phyloP scores from a whole-genome alignment of 139 green algal species.

The Gonium pectorale region DNA sequence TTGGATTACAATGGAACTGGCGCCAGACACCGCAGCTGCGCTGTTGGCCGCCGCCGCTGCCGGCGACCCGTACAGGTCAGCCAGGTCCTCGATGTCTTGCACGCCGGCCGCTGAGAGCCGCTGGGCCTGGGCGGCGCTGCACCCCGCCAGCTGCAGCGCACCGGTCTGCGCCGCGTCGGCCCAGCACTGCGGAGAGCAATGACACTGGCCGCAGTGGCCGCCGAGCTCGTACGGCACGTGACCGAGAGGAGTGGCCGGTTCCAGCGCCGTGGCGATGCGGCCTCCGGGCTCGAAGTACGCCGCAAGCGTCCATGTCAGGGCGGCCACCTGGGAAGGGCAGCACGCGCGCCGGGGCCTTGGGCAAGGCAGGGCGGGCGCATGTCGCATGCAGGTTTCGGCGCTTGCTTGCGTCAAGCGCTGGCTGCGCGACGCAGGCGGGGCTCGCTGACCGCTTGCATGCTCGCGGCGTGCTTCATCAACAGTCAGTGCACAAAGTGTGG shows the following conservation, averaged over 20 bases:
- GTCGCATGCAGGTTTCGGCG: no score
- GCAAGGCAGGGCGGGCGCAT: no score
- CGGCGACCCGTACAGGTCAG: neutral
- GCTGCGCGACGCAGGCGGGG: no score
- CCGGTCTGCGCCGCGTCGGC: neutral
- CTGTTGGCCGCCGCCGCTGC: no score
- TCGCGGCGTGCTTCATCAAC: no score
- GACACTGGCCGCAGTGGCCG: neutral
- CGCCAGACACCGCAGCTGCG: no score
- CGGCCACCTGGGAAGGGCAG: neutral
- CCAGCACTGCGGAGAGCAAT: neutral
- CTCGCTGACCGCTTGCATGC: no score
- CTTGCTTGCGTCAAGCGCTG: no score
- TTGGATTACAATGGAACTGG: no score
- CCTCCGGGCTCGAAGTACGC: neutral
- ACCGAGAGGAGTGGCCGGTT: neutral
- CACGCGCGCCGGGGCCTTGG: no score
- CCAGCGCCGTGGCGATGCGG: neutral
- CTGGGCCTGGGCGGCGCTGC: neutral
- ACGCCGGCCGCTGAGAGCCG: conserved; percentile 3
- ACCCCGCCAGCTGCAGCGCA: conserved; percentile 10
- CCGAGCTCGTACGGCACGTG: conserved; percentile 17
- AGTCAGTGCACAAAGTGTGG: no score
- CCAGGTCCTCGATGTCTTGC: conserved; percentile 15
- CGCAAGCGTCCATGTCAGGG: neutral